Base-by-base conservation (phyloP, 1,284 basidiomycete species). In the Irpex lacteus region DNA sequence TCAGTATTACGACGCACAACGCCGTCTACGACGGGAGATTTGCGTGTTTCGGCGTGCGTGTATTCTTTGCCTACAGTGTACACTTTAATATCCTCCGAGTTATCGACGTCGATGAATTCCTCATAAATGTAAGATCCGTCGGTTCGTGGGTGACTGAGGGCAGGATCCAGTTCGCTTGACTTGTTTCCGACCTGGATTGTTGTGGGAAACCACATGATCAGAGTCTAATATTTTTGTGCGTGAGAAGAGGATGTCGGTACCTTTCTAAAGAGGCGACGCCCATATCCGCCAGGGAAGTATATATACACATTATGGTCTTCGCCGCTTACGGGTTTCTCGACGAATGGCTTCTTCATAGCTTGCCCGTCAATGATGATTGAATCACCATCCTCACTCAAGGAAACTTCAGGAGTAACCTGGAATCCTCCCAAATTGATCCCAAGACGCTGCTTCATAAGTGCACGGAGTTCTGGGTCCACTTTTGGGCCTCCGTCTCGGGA, bases 271-370 rank as follows among this genome's bases (percentile, higher is more conserved):
- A 95, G 81, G 62, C 90, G 84, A 63, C 96, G 86, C 2, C 95
- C 96, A 36, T 95, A 94, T n/a, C 98, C 98, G 5, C 90, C 95
- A 61, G 89, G 85, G 75, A 97, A 98, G 79, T 99, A 99, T 68
- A 99, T 98, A 79, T 98, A 98, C 21, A 99, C 95, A 75, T 99
- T 98, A 78, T 99, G 98, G 75, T 99, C 96, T 76, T 99, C 98
- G 2, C 98, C 89, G 71, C 96, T 96, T 64, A 99, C 97, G 1
- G 98, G 98, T 78, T 99, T 99, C 79, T 99, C 98, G 8, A 99
- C 98, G 72, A 98, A 99, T 0, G 98, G 98, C 75, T 99, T 99
- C 74, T 94, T 90, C 75, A 98, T 81, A n/a, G 91, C 85, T 66
- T 90, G 80, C 0, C 94, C 95, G 71, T 97, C 92, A 50, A 99